Evolutionary conservation across 2,329 filamentous ascomycete species (phyloP).

Genomic region (Dactylellina haptotyla): DNA sequence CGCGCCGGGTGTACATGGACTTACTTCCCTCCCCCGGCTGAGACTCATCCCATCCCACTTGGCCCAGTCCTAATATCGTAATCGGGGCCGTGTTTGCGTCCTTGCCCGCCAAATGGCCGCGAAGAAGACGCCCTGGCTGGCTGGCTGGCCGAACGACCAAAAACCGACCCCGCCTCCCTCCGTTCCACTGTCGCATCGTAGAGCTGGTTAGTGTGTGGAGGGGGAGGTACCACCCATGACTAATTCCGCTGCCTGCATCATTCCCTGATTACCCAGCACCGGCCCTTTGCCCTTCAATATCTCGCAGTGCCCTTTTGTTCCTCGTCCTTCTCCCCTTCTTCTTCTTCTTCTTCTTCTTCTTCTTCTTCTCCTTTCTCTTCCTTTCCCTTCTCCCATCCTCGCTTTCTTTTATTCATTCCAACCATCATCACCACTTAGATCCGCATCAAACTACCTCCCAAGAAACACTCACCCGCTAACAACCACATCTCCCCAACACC

Average conservation of each 20-base stretch:
- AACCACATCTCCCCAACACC: constrained; percentile 34
- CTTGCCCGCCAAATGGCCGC: background rate
- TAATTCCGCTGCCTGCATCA: constrained; percentile 54
- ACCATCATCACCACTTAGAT: constrained; percentile 53
- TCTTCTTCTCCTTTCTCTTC: constrained; percentile 59
- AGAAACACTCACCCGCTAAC: constrained; percentile 8
- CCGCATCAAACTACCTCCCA: constrained; percentile 31
- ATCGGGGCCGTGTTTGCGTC: too few species aligned
- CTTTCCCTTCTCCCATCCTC: constrained; percentile 56
- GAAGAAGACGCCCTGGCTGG: too few species aligned
- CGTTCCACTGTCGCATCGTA: constrained; percentile 6
- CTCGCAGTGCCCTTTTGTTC: background rate
- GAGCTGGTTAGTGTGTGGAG: too few species aligned
- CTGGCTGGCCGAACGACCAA: too few species aligned
- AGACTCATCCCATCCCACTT: background rate
- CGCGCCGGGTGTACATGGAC: background rate
- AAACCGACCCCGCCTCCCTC: constrained; percentile 21
- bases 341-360: constrained; percentile 56
- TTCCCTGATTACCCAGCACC: constrained; percentile 34
- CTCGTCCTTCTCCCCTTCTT: constrained; percentile 20
- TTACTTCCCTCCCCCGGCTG: background rate
- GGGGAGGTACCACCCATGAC: constrained; percentile 53
- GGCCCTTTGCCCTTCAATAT: constrained; percentile 8
- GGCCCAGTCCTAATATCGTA: too few species aligned
- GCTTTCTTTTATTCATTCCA: constrained; percentile 49